Conservation (phyloP, 495 filamentous ascomycete genomes). For the Daldinia loculata region DNA sequence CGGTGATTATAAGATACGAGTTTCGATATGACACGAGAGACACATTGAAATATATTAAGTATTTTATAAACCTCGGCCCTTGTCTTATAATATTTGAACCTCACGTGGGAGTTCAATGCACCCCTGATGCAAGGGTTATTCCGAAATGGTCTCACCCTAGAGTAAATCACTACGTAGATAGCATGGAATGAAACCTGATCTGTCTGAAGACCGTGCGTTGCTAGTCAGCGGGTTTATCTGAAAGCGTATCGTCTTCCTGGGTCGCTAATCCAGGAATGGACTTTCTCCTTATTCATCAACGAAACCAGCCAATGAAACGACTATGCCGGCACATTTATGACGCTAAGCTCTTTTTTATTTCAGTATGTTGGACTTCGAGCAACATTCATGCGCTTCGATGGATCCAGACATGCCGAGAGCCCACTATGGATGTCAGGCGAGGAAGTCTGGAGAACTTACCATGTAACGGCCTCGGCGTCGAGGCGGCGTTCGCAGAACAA, state of each 20-base stretch:
- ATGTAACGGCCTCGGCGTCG: constrained; percentile 15
- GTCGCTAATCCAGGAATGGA: constrained; percentile 11
- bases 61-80: constrained; percentile 6
- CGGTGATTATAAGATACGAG: not conserved
- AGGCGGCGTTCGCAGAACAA: constrained; percentile 3
- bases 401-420: constrained; percentile 1
- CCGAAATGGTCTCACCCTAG: constrained; percentile 32
- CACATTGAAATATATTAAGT: not conserved
- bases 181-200: constrained; percentile 39
- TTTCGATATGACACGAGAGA: not conserved
- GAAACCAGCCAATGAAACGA: constrained; percentile 14
- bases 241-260: constrained; percentile 7
- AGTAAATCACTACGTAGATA: constrained; percentile 13
- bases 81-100: constrained; percentile 19
- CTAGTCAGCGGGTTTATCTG: constrained; percentile 23
- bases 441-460: constrained; percentile 20
- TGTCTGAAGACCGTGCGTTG: constrained; percentile 1
- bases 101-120: constrained; percentile 25
- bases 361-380: not conserved
- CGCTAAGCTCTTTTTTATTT: constrained; percentile 1
- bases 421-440: constrained; percentile 18
- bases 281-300: not conserved
- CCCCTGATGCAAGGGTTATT: constrained; percentile 28
- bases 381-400: constrained; percentile 8
- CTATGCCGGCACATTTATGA: constrained; percentile 2